Evolutionary conservation across 2,329 filamentous ascomycete species (phyloP).

Genomic region (Coniosporium tulheliwenetii): DNA sequence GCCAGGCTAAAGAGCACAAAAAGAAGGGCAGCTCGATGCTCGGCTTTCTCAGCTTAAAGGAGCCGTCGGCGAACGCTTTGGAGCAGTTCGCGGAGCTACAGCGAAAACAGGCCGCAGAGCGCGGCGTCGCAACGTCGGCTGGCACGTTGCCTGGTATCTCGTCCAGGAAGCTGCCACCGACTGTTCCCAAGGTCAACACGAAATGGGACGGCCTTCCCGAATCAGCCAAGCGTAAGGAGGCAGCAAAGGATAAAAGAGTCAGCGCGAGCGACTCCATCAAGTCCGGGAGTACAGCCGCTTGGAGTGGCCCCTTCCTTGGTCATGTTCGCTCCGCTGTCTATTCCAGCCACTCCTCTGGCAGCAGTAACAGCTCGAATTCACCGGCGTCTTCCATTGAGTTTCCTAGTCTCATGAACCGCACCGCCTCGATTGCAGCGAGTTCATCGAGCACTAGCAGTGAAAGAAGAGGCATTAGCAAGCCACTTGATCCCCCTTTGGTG

Average conservation of each 20-base stretch:
- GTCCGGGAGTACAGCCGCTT: too few relatives aligned
- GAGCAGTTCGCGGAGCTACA: slow-evolving; percentile 29
- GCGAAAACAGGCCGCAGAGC: slow-evolving; percentile 20
- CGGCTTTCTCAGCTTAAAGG: slow-evolving; percentile 31
- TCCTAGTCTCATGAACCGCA: too few relatives aligned
- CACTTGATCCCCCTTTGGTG: too few relatives aligned
- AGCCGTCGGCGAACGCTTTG: slow-evolving; percentile 30
- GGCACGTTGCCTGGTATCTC: slow-evolving; percentile 22
- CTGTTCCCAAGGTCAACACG: slow-evolving; percentile 36
- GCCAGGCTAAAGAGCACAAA: slow-evolving; percentile 6
- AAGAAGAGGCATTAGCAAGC: too few relatives aligned
- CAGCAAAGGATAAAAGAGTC: background rate
- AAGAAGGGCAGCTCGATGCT: slow-evolving; percentile 22
- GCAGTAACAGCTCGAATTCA: background rate
- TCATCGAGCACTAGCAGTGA: too few relatives aligned
- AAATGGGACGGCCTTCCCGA: slow-evolving; percentile 38
- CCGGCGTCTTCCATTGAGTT: too few relatives aligned
- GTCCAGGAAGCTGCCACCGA: slow-evolving; percentile 28
- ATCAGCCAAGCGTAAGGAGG: slow-evolving; percentile 16
- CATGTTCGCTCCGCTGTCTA: too few relatives aligned
- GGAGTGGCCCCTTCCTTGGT: too few relatives aligned
- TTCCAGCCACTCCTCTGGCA: background rate
- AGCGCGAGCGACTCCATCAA: too few relatives aligned
- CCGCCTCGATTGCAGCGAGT: too few relatives aligned
- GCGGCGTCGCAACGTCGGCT: slow-evolving; percentile 11